Conservation (phyloP, 2,329 filamentous ascomycete species). For the Fusarium caatingaense region DNA sequence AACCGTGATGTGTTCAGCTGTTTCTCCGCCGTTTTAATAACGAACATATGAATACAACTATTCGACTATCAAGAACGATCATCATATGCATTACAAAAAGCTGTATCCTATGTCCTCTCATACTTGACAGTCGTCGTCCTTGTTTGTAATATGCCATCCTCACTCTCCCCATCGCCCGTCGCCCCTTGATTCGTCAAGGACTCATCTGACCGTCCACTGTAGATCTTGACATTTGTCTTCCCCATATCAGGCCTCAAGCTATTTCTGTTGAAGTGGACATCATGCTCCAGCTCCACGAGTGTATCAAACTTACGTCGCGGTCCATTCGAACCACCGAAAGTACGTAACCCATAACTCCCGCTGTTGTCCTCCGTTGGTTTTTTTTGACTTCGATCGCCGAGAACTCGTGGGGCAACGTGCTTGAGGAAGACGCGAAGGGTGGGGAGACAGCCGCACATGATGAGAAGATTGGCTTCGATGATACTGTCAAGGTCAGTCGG, state of each 20-base stretch:
- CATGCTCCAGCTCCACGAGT: constrained; percentile 12
- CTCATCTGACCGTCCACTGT: not conserved
- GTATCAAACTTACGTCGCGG: constrained; percentile 17
- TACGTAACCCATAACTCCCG: constrained; percentile 2
- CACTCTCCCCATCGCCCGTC: not conserved
- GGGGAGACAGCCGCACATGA: constrained; percentile 16
- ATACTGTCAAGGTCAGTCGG: not conserved
- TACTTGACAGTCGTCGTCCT: constrained; percentile 10
- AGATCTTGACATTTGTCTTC: constrained; percentile 4
- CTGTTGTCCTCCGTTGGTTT: not conserved
- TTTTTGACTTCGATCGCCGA: constrained; percentile 6
- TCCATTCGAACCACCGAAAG: constrained; percentile 8
- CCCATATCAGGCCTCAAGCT: not conserved
- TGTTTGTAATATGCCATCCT: constrained; percentile 13
- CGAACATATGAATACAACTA: accelerated
- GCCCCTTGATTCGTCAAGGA: not conserved
- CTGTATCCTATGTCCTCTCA: not conserved
- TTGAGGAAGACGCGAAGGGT: constrained; percentile 14
- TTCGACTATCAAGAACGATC: no score
- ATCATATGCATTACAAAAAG: not conserved
- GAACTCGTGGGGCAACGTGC: constrained; percentile 10
- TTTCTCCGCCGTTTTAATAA: no score
- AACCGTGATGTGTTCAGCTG: no score
- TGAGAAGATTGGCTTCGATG: constrained; percentile 12
- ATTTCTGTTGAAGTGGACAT: constrained; percentile 3